Evolutionary conservation across 352 stramenopile genomes (phyloP), one percentile per base, ranked within the genome.

Genomic region (Globisporangium takayamanum): DNA sequence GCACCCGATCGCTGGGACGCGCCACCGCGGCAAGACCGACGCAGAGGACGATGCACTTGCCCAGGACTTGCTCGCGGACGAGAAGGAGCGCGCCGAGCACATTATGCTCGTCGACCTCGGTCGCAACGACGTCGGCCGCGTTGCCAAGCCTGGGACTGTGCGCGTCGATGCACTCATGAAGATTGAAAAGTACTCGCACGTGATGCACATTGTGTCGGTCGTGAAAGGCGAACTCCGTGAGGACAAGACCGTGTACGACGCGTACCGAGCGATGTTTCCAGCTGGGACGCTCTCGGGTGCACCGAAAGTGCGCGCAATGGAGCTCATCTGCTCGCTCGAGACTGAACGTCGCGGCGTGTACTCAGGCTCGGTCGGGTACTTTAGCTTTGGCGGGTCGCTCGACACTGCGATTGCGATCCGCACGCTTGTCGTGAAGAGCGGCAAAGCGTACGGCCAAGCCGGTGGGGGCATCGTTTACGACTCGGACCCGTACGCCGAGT

Each of bases 31-130:
- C 41, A 79, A 77, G 42, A 94, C 80, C 5, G 80, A 93, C n/a
- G 86, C 76, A 36, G 89, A 97, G 61, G 89, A 97, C 66, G 76
- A 81, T 3, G 82, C 78, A 14, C 68, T 97, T 22, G 81, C 73
- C 15, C 58, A 80, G n/a, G 83, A 94, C 20, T 67, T 97, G 53
- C 73, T 96, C 2, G 64, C 74, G 2, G 87, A 95, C 63, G 76
- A 92, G 68, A 97, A 97, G 65, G 89, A 97, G 62, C 87, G 86
- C 45, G 82, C 87, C 8, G 89, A 97, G 58, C 89, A 97, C 76
- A 92, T 97, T 56, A 97, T 97, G 89, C 75, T 97, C 10, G 87
- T 97, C 46, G 89, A 97, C 62, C 63, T 97, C 6, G 89, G 89
- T 5, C 84, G 89, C 39, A 97, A 97, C 56, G 89, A 97, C 56